phyloP scores from a whole-genome alignment of 805 yeast species.

The Candida golubevii region DNA sequence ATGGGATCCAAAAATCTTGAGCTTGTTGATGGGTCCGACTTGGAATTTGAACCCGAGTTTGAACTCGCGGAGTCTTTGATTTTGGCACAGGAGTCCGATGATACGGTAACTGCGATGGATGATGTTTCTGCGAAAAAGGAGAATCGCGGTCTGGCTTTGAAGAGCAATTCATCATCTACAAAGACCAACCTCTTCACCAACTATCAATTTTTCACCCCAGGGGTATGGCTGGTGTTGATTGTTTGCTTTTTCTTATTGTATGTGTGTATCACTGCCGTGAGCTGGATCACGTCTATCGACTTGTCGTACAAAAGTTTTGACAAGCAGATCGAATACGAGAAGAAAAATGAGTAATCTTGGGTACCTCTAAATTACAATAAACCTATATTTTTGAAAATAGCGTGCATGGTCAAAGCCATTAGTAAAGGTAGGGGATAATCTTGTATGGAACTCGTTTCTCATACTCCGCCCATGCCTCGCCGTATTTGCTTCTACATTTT shows the following conservation, averaged over 20 bases:
- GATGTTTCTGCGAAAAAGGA: constrained; percentile 11
- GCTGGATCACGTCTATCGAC: constrained; percentile 67
- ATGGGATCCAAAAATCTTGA: neutral
- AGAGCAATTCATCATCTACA: constrained; percentile 2
- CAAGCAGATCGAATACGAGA: constrained; percentile 52
- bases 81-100: constrained; percentile 25
- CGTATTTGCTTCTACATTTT: constrained; percentile 83
- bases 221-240: constrained; percentile 70
- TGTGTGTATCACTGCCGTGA: constrained; percentile 57
- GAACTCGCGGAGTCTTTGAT: constrained; percentile 29
- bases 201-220: constrained; percentile 74
- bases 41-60: constrained; percentile 25
- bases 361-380: neutral
- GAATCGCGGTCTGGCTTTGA: constrained; percentile 1
- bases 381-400: neutral
- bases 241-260: constrained; percentile 58
- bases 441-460: constrained; percentile 79
- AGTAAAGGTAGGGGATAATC: constrained; percentile 85
- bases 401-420: neutral
- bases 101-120: constrained; percentile 19
- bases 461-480: constrained; percentile 81
- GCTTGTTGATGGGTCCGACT: constrained; percentile 1
- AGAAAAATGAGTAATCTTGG: constrained; percentile 37
- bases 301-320: constrained; percentile 83
- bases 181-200: constrained; percentile 50